phyloP scores from a whole-genome alignment of 176 grass and related monocot species.

The Zoysia japonica region DNA sequence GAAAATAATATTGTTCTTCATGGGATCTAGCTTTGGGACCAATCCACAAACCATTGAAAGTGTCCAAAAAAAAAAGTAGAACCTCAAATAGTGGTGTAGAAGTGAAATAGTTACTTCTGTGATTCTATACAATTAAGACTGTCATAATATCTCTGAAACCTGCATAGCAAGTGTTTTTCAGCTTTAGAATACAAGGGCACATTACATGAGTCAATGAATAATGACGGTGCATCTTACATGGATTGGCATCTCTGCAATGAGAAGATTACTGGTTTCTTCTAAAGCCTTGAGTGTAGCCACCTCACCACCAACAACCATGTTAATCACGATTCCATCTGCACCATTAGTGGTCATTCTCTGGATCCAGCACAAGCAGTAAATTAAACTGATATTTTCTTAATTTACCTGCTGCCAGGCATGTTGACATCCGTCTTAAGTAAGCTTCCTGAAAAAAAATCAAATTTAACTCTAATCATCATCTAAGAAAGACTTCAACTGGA shows the following conservation, averaged over 20 bases:
- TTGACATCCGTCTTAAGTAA: conserved; percentile 77
- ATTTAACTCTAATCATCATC: not conserved
- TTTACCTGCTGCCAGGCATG: conserved; percentile 82
- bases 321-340: conserved; percentile 86
- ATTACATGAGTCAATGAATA: conserved; percentile 11
- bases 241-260: conserved; percentile 97
- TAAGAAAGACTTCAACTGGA: not conserved
- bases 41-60: conserved; percentile 11
- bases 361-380: not conserved
- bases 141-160: conserved; percentile 89
- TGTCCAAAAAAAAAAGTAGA: conserved; percentile 14
- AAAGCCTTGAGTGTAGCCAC: conserved; percentile 69
- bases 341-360: conserved; percentile 26
- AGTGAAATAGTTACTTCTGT: conserved; percentile 15
- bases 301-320: conserved; percentile 97
- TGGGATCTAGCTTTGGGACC: not conserved
- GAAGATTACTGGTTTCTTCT: conserved; percentile 75
- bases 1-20: not conserved
- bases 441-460: conserved; percentile 64
- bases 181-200: conserved; percentile 29
- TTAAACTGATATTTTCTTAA: not conserved
- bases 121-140: not conserved
- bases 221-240: conserved; percentile 54
- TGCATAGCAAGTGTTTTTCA: conserved; percentile 39
- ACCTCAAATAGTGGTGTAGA: not conserved